phyloP scores from a whole-genome alignment of 108 stramenopile genomes.

The Fragilaria radians region DNA sequence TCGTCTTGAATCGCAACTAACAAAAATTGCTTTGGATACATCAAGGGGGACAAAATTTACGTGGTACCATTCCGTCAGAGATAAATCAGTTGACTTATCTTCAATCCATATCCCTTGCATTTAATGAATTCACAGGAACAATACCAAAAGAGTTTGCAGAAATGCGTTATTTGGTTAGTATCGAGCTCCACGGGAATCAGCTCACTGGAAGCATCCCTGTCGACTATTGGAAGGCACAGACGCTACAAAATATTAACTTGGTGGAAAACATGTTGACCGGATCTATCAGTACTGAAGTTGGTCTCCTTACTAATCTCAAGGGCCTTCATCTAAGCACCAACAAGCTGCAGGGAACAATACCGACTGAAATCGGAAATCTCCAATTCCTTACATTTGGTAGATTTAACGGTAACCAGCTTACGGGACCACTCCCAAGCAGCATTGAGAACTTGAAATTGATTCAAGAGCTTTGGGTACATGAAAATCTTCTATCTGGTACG shows the following conservation, averaged over 20 bases:
- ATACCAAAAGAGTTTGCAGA: constrained; percentile 22
- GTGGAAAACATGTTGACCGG: constrained; percentile 16
- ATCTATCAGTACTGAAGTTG: constrained; percentile 45
- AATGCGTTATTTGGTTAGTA: constrained; percentile 19
- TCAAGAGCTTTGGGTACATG: background rate
- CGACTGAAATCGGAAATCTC: constrained; percentile 11
- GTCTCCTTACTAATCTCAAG: constrained; percentile 29
- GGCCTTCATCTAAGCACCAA: constrained; percentile 45
- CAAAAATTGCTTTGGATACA: too few species aligned
- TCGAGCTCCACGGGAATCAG: constrained; percentile 41
- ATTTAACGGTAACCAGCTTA: constrained; percentile 7
- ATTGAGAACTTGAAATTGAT: constrained; percentile 14
- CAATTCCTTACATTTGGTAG: background rate
- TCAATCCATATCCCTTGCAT: background rate
- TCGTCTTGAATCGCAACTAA: too few species aligned
- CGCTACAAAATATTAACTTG: background rate
- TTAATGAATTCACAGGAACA: constrained; percentile 24
- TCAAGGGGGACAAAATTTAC: background rate
- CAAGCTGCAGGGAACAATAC: constrained; percentile 18
- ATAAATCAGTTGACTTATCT: background rate
- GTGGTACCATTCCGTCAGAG: background rate
- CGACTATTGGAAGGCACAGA: constrained; percentile 1
- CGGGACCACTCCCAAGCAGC: constrained; percentile 24
- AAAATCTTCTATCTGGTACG: background rate
- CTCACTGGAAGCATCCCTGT: constrained; percentile 34